Percentiles rank a stretch among this genome's conserved stretches.
These are phyloP conservation scores for Elongisporangium anandrum DNA, from an alignment of 352 stramenopile genomes.

Conservation along the genomic window DNA sequence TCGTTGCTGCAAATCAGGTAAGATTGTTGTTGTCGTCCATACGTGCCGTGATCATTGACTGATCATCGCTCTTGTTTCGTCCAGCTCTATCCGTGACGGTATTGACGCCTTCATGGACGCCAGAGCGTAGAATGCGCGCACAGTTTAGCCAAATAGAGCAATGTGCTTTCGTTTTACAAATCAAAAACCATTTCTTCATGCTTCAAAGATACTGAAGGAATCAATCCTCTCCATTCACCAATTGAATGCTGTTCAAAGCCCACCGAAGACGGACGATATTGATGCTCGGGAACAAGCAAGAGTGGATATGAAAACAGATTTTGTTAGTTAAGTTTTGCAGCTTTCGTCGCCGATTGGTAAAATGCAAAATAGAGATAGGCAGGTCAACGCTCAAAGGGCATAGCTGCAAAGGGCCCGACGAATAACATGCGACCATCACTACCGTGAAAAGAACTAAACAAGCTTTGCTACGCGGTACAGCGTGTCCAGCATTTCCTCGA, in stretches of 20 bases:
- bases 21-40: not conserved
- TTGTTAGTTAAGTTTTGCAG: not conserved
- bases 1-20: slow-evolving; percentile 74
- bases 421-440: not conserved
- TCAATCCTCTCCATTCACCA: no score
- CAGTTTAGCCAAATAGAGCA: not conserved
- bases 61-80: slow-evolving; percentile 5
- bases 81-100: slow-evolving; percentile 46
- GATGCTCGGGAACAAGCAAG: no score
- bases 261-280: no score
- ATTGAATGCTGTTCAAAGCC: no score
- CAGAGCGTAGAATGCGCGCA: not conserved
- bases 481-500: slow-evolving; percentile 83
- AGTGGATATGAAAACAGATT: not conserved
- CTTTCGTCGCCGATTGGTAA: not conserved
- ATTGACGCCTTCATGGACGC: slow-evolving; percentile 70
- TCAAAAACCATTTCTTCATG: no score
- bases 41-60: not conserved
- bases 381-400: not conserved
- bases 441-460: slow-evolving; percentile 7
- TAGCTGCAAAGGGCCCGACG: not conserved
- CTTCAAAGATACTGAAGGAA: no score
- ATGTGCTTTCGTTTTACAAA: no score
- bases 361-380: not conserved
- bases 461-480: slow-evolving; percentile 75